Evolutionary conservation across 441 rosid genomes (phyloP), one percentile per base, ranked within the genome.

Genomic region (Aleurites moluccanus): DNA sequence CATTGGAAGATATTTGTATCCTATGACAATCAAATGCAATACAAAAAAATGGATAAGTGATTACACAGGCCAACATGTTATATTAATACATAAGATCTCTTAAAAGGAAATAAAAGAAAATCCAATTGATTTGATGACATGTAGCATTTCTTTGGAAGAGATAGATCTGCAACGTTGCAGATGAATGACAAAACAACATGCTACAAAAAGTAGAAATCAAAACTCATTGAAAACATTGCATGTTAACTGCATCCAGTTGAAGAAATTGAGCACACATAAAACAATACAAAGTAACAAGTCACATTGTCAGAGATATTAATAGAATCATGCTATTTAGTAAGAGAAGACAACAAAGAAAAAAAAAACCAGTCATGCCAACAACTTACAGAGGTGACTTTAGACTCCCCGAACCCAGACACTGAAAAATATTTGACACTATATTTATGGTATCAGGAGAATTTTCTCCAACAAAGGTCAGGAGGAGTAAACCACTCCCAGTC

Each of bases 401-500:
- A 81, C 71, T 83, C 80, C 89, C 86, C 61, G 91, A 84, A 77
- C 87, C 92, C 78, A 92, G 76, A 81, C 67, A 79, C 59, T 74
- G 81, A 68, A 88, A 83, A 69, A 91, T 79, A 67, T 77, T 79
- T 61, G 93, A 86, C 40, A 90, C 88, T 35, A 85, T 78, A 25
- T 76, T 75, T 13, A 82, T 73, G 42, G 92, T 79, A 71, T 90
- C 73, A 9, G 69, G 73, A 60, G 88, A 79, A 61, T 67, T 82
- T 52, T 85, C 89, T 60, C 62, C 66, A 15, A 86, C 88, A 77
- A 88, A 85, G 40, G 88, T 87, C 70, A 94, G 81, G 44, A 94
- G 90, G 81, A 94, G 86, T 89, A 94, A 81, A 60, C 98, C 98
- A 79, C 97, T 89, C 71, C 84, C 86, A 50, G 87, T 87, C 77